These are phyloP conservation scores for Colletotrichum graminicola DNA, from an alignment of 2,329 filamentous ascomycete genomes.

Conservation along the genomic window DNA sequence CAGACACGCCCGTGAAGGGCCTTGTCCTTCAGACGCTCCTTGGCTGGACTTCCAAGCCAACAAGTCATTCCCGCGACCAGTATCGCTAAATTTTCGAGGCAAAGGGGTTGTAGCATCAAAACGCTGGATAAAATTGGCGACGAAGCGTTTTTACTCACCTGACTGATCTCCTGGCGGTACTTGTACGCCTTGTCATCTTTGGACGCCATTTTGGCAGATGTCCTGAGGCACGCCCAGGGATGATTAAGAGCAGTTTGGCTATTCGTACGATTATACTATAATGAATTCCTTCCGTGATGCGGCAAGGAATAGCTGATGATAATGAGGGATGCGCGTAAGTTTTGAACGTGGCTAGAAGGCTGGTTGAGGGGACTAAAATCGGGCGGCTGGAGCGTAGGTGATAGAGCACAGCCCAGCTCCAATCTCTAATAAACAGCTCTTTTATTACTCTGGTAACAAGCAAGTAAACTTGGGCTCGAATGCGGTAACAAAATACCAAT, in stretches of 20 bases:
- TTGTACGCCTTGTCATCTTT: conserved; percentile 78
- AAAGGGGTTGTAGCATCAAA: background rate
- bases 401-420: background rate
- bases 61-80: background rate
- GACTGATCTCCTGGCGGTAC: conserved; percentile 98
- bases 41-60: conserved; percentile 6
- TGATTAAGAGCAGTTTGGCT: background rate
- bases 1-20: background rate
- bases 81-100: too few relatives aligned
- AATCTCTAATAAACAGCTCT: background rate
- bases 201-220: conserved; percentile 51
- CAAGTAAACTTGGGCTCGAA: too few relatives aligned
- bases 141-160: conserved; percentile 69
- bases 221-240: background rate
- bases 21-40: background rate
- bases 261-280: background rate
- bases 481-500: background rate
- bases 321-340: too few relatives aligned
- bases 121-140: background rate
- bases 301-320: too few relatives aligned
- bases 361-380: background rate
- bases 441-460: too few relatives aligned
- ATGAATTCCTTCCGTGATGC: too few relatives aligned
- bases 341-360: background rate
- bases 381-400: background rate